Percentiles rank a stretch among this genome's conserved stretches.
phyloP scores from a whole-genome alignment of 352 stramenopile species.

The Phytophthora sojae region DNA sequence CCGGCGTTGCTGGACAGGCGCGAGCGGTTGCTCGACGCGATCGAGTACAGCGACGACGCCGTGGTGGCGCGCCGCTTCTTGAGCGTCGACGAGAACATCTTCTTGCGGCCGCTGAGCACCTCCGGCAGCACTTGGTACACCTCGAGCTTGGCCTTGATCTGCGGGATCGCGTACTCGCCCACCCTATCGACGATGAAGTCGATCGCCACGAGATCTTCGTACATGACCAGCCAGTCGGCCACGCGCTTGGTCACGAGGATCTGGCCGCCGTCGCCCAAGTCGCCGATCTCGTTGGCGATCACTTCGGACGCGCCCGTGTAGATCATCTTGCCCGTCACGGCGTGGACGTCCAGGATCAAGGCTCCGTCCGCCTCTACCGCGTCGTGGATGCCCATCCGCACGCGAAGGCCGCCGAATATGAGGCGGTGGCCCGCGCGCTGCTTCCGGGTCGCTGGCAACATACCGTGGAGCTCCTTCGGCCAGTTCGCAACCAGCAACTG shows the following conservation, averaged over 20 bases:
- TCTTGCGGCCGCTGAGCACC: slow-evolving; percentile 51
- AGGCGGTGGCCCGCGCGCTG: slow-evolving; percentile 46
- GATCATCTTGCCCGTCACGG: slow-evolving; percentile 67
- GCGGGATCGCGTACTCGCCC: slow-evolving; percentile 54
- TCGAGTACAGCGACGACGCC: slow-evolving; percentile 48
- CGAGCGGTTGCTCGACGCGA: slow-evolving; percentile 50
- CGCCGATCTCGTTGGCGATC: slow-evolving; percentile 62
- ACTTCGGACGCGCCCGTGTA: slow-evolving; percentile 65
- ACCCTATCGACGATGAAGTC: slow-evolving; percentile 53
- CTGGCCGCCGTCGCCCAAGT: slow-evolving; percentile 62
- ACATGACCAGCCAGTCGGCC: slow-evolving; percentile 56
- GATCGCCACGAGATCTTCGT: slow-evolving; percentile 57
- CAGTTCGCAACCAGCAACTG: slow-evolving; percentile 59
- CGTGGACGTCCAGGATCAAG: slow-evolving; percentile 55
- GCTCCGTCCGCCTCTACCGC: slow-evolving; percentile 50
- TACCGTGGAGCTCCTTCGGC: slow-evolving; percentile 59
- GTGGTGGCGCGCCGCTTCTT: slow-evolving; percentile 52
- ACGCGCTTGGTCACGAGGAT: slow-evolving; percentile 65
- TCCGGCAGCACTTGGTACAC: slow-evolving; percentile 61
- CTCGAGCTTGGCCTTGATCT: slow-evolving; percentile 54
- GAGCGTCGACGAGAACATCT: slow-evolving; percentile 54
- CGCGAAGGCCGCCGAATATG: slow-evolving; percentile 59
- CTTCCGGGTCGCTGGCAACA: slow-evolving; percentile 53
- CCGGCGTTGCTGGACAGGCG: slow-evolving; percentile 41
- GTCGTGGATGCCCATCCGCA: slow-evolving; percentile 74